phyloP scores from a whole-genome alignment of 768 basidiomycete genomes.

The Boletus bicolor region DNA sequence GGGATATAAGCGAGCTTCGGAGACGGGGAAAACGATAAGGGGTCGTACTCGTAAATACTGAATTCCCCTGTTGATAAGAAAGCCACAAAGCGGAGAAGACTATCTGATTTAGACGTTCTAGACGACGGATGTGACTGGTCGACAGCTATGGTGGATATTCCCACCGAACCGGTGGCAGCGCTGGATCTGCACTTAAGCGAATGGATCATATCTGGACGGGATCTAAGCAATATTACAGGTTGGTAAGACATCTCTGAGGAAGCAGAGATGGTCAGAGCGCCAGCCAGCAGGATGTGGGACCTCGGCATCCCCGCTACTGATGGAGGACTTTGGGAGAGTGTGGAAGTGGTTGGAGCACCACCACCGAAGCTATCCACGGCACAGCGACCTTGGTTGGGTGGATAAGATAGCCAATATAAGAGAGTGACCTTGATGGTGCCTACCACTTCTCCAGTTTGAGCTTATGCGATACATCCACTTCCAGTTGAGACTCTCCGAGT shows the following conservation, averaged over 20 bases:
- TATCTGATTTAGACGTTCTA: slow-evolving; percentile 25
- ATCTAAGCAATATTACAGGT: slow-evolving; percentile 22
- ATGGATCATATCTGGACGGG: slow-evolving; percentile 29
- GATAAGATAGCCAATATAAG: slow-evolving; percentile 17
- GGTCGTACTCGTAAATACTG: slow-evolving; percentile 52
- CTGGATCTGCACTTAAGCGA: slow-evolving; percentile 45
- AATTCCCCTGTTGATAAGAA: slow-evolving; percentile 74
- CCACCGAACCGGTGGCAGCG: slow-evolving; percentile 27
- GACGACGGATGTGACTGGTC: slow-evolving; percentile 66
- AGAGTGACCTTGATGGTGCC: slow-evolving; percentile 20
- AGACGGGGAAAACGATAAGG: slow-evolving; percentile 39
- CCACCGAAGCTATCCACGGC: slow-evolving; percentile 37
- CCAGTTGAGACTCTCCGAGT: slow-evolving; percentile 50
- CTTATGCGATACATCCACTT: slow-evolving; percentile 87
- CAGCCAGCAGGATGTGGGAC: slow-evolving; percentile 55
- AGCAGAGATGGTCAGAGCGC: slow-evolving; percentile 56
- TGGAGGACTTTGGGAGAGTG: not conserved
- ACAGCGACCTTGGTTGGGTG: slow-evolving; percentile 57
- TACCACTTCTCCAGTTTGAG: slow-evolving; percentile 79
- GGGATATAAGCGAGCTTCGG: slow-evolving; percentile 49
- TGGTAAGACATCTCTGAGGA: slow-evolving; percentile 36
- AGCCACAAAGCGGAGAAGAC: slow-evolving; percentile 45
- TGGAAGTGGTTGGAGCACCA: not conserved
- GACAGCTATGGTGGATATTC: slow-evolving; percentile 64
- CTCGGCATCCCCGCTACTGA: not conserved